A percentile compares a stretch with the other conserved stretches of the same genome.
Evolutionary conservation across 371 early-diverging fungal genomes (phyloP).

Genomic region (Phascolomyces articulosus): DNA sequence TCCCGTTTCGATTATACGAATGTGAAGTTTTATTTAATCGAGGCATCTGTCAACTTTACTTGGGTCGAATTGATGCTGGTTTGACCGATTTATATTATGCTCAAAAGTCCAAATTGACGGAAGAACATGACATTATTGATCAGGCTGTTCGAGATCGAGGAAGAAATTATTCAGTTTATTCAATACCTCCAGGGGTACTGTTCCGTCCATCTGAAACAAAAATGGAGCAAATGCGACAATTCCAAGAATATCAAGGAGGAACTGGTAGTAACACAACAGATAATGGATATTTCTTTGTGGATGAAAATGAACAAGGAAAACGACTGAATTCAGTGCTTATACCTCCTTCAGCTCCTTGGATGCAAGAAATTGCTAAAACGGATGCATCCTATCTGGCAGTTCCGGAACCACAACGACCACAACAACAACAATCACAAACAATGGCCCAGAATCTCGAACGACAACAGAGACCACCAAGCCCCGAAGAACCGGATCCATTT

Average conservation of each 20-base stretch:
- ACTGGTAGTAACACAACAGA: no score
- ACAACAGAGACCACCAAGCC: background rate
- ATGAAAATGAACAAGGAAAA: constrained; percentile 4
- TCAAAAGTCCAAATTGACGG: constrained; percentile 63
- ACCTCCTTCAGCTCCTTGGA: constrained; percentile 1
- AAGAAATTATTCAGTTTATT: constrained; percentile 72
- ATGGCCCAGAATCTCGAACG: background rate
- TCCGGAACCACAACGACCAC: background rate
- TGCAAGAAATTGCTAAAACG: background rate
- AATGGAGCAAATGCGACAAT: constrained; percentile 31
- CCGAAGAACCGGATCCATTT: background rate
- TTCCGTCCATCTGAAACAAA: constrained; percentile 85
- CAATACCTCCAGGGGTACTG: constrained; percentile 77
- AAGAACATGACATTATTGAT: constrained; percentile 74
- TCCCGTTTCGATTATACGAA: constrained; percentile 83
- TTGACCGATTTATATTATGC: constrained; percentile 79
- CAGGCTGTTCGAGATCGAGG: constrained; percentile 74
- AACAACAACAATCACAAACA: background rate
- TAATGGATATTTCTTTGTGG: constrained; percentile 20
- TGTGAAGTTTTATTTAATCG: constrained; percentile 92
- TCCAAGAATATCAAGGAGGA: constrained; percentile 7
- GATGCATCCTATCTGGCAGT: background rate
- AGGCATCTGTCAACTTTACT: constrained; percentile 80
- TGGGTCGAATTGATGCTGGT: constrained; percentile 74
- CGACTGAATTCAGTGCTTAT: background rate